These are phyloP conservation scores for Leccinum truebloodii DNA, from an alignment of 768 basidiomycete species.

Conservation along the genomic window DNA sequence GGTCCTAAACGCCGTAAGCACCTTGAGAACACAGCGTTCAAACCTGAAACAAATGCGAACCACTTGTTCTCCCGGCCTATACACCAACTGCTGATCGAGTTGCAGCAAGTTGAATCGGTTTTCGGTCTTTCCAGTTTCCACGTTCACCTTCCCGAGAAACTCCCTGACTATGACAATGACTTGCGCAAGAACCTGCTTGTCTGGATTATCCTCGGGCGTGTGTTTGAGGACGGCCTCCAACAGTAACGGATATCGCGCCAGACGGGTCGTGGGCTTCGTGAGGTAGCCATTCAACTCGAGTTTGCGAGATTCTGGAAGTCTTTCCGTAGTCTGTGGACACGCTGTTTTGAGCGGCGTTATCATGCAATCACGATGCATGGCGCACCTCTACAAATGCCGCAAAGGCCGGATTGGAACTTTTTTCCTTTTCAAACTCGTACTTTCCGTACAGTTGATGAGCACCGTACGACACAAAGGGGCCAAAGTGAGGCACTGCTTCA, in stretches of 20 bases:
- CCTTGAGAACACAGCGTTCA: neutral
- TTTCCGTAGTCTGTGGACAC: constrained; percentile 73
- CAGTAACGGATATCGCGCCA: constrained; percentile 94
- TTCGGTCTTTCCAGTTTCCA: constrained; percentile 93
- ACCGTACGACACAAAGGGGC: constrained; percentile 93
- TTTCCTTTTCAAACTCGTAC: constrained; percentile 99
- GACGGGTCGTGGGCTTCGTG: constrained; percentile 95
- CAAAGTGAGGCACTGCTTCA: constrained; percentile 84
- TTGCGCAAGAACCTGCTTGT: constrained; percentile 75
- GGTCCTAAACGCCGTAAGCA: constrained; percentile 52
- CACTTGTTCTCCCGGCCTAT: constrained; percentile 87
- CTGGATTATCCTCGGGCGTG: constrained; percentile 87
- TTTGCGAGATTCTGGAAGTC: constrained; percentile 92
- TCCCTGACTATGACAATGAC: constrained; percentile 76
- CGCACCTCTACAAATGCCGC: constrained; percentile 92
- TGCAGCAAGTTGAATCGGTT: constrained; percentile 95
- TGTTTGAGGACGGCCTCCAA: constrained; percentile 91
- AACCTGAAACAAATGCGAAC: constrained; percentile 45
- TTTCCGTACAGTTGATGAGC: constrained; percentile 98
- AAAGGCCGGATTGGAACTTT: constrained; percentile 88
- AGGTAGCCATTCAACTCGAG: constrained; percentile 97
- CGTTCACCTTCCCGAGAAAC: constrained; percentile 86
- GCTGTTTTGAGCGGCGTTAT: constrained; percentile 3
- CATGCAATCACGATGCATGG: neutral
- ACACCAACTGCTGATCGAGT: constrained; percentile 87